Base-by-base conservation (phyloP, 2,329 filamentous ascomycete genomes). In the Parascedosporium putredinis region DNA sequence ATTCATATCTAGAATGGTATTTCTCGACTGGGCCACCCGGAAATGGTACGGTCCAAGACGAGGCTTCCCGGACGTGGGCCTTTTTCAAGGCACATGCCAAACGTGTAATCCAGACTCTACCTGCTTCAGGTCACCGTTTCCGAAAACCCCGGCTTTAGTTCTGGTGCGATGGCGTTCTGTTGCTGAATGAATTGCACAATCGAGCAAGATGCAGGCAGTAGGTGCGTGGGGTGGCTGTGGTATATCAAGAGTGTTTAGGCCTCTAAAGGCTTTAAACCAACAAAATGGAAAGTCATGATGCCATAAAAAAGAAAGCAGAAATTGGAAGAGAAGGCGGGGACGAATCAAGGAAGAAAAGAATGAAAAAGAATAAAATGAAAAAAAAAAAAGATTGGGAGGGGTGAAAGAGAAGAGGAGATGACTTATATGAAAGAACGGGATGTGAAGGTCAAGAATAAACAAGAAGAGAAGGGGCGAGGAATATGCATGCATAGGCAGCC, bases 171-270 rank as follows among this genome's bases (percentile, higher is more conserved):
- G 12, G 27, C 12, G 27, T 31, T 31, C 27, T n/a, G n/a, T n/a
- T n/a, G 12, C 27, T 12, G 7, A 31, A 6, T 7, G 27, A 31
- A 12, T 31, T 31, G 18, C 38, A 42, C 10, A 20, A 22, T 42
- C 38, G 38, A 42, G 38, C 38, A 20, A 42, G 38, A 42, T 23
- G n/a, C 38, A 42, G 38, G 38, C 38, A 5, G n/a, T n/a, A n/a
- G n/a, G n/a, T n/a, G 9, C 38, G 38, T 10, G 38, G 20, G 10
- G 20, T 23, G 18, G 38, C 18, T 24, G 38, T 42, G 38, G 38
- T 42, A 42, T 42, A 42, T 42, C 20, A 20, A 42, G 38, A 42
- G 12, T 42, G 38, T 42, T 36, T 42, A 12, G 38, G 38, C 16
- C 38, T 20, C 10, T 20, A 23, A 23, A 9, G 23, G 38, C 7